Evolutionary conservation across 768 basidiomycete genomes (phyloP).

Genomic region (Rhodosporidiobolus sp.): DNA sequence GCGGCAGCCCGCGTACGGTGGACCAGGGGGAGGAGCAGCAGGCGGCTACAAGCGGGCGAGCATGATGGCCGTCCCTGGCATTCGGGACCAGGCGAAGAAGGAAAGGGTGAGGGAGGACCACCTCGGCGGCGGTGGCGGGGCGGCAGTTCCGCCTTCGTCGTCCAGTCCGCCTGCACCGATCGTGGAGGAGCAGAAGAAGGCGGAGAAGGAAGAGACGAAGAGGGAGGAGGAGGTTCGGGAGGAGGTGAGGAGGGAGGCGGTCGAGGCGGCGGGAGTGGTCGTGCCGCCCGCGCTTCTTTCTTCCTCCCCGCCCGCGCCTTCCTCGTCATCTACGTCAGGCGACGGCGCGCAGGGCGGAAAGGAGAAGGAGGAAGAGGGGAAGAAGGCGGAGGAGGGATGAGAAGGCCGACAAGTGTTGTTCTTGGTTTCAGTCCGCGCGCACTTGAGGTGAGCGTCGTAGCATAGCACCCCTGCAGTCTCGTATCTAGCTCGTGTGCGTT

Average conservation of each 20-base stretch:
- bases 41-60: slow-evolving; percentile 5
- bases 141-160: too few relatives aligned
- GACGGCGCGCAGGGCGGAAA: too few relatives aligned
- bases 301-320: not conserved
- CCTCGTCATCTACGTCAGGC: not conserved
- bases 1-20: too few relatives aligned
- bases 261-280: not conserved
- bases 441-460: too few relatives aligned
- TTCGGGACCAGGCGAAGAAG: slow-evolving; percentile 14
- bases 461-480: too few relatives aligned
- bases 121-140: not conserved
- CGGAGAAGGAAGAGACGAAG: not conserved
- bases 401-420: too few relatives aligned
- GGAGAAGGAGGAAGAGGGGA: too few relatives aligned
- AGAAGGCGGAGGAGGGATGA: too few relatives aligned
- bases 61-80: slow-evolving; percentile 28
- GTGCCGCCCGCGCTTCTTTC: not conserved
- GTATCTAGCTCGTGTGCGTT: too few relatives aligned
- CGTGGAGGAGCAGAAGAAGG: not conserved
- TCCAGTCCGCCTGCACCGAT: not conserved
- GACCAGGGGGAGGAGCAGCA: not conserved
- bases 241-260: not conserved
- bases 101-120: slow-evolving; percentile 26
- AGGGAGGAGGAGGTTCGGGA: not conserved
- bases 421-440: too few relatives aligned